phyloP scores from a whole-genome alignment of 1,284 basidiomycete species.

The Irpex sp. region DNA sequence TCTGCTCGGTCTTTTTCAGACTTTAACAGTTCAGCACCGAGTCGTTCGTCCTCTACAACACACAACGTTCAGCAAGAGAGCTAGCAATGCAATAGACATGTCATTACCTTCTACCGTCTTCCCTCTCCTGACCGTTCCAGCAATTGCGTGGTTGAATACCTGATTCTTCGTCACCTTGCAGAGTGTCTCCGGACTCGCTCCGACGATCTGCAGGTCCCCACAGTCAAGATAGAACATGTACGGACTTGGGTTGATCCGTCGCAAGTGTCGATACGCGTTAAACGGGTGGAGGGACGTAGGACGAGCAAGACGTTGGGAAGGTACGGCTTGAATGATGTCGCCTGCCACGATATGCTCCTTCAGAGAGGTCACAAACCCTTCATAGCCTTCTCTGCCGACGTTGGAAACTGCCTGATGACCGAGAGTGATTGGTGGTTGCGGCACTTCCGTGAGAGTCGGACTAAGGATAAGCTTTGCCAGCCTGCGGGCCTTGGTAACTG shows the following conservation, averaged over 20 bases:
- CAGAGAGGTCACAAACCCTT: conserved; percentile 86
- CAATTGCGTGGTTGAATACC: conserved; percentile 98
- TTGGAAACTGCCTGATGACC: conserved; percentile 81
- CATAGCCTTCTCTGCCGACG: conserved; percentile 92
- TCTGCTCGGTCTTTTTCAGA: conserved; percentile 97
- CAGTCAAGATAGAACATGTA: conserved; percentile 99
- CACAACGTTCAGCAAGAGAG: neutral
- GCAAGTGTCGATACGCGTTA: conserved; percentile 92
- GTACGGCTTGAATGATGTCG: conserved; percentile 99
- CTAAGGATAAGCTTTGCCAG: conserved; percentile 67
- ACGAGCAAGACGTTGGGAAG: conserved; percentile 86
- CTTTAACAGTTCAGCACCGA: conserved; percentile 72
- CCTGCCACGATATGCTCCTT: conserved; percentile 95
- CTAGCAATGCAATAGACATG: neutral
- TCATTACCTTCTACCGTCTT: conserved; percentile 78
- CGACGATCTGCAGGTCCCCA: conserved; percentile 90
- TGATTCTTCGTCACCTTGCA: conserved; percentile 94
- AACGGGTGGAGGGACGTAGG: conserved; percentile 93
- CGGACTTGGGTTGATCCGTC: conserved; percentile 95
- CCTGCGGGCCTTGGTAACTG: conserved; percentile 73
- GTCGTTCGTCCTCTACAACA: conserved; percentile 76
- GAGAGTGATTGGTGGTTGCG: conserved; percentile 61
- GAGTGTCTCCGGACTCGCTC: conserved; percentile 95
- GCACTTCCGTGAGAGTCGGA: conserved; percentile 60
- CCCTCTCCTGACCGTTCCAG: conserved; percentile 91